Conservation (phyloP, 1,284 basidiomycete species). For the Microbotryum silenes-acaulis region DNA sequence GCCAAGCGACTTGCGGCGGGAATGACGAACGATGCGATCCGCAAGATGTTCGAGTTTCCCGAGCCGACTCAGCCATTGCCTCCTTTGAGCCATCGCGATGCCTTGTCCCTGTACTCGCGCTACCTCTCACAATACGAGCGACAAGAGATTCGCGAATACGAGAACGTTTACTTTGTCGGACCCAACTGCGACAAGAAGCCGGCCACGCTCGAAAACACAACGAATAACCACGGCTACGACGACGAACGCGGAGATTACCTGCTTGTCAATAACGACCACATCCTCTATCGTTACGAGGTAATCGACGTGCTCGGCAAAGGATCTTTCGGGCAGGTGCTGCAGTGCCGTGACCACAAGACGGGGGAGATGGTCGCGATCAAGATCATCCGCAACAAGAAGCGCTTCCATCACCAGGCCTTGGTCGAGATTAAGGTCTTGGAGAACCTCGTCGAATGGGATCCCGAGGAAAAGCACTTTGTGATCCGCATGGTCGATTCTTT, state of each 20-base stretch:
- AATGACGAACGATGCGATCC: constrained; percentile 69
- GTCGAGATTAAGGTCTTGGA: constrained; percentile 99
- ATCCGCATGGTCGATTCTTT: constrained; percentile 99
- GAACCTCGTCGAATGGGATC: constrained; percentile 93
- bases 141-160: constrained; percentile 84
- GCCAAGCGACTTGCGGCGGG: constrained; percentile 78
- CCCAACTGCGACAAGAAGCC: constrained; percentile 69
- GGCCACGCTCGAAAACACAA: constrained; percentile 59
- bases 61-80: constrained; percentile 69
- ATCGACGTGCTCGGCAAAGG: constrained; percentile 90
- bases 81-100: constrained; percentile 57
- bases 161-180: constrained; percentile 76
- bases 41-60: constrained; percentile 84
- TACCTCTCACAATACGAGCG: constrained; percentile 59
- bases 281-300: constrained; percentile 93
- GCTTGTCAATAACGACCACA: constrained; percentile 81
- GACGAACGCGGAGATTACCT: constrained; percentile 97
- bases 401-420: constrained; percentile 96
- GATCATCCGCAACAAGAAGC: constrained; percentile 98
- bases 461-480: constrained; percentile 92
- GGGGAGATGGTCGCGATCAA: constrained; percentile 96
- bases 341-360: constrained; percentile 94
- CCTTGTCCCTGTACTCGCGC: constrained; percentile 42
- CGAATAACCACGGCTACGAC: constrained; percentile 93
- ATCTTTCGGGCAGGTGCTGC: constrained; percentile 94